Evolutionary conservation across 1,284 basidiomycete species (phyloP).

Genomic region (Abortiporus biennis): DNA sequence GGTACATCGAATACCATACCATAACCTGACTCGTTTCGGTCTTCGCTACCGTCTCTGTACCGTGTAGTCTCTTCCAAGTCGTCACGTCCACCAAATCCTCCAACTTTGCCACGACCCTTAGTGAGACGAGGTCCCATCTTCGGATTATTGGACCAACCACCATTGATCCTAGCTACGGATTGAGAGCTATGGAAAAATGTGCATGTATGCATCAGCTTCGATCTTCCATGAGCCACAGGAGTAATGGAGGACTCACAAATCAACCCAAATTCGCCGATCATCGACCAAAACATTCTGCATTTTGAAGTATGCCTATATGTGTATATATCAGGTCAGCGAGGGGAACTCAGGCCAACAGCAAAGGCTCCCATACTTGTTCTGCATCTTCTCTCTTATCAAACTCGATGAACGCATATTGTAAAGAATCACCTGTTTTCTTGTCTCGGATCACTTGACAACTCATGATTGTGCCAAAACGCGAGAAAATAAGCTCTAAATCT

Average conservation of each 20-base stretch:
- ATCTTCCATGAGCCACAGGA: constrained; percentile 4
- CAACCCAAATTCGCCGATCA: constrained; percentile 97
- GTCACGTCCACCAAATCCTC: constrained; percentile 56
- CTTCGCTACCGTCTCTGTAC: constrained; percentile 46
- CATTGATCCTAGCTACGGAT: constrained; percentile 79
- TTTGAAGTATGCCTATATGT: constrained; percentile 87
- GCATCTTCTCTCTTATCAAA: constrained; percentile 92
- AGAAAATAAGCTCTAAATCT: constrained; percentile 96
- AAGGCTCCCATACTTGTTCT: constrained; percentile 64
- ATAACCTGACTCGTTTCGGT: constrained; percentile 34
- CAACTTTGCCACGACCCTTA: constrained; percentile 20
- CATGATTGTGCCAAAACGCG: constrained; percentile 91
- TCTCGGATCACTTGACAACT: constrained; percentile 97
- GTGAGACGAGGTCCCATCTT: constrained; percentile 40
- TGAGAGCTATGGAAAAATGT: constrained; percentile 55
- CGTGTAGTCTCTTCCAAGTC: constrained; percentile 65
- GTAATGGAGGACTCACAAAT: constrained; percentile 59
- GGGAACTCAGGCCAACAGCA: not conserved
- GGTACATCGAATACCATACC: constrained; percentile 74
- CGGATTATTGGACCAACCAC: constrained; percentile 69
- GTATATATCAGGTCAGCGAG: not conserved
- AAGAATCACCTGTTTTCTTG: constrained; percentile 90
- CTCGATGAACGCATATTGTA: constrained; percentile 99
- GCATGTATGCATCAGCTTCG: constrained; percentile 14
- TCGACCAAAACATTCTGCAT: constrained; percentile 99